phyloP scores from a whole-genome alignment of 495 filamentous ascomycete genomes.

The Daldinia concentrica region DNA sequence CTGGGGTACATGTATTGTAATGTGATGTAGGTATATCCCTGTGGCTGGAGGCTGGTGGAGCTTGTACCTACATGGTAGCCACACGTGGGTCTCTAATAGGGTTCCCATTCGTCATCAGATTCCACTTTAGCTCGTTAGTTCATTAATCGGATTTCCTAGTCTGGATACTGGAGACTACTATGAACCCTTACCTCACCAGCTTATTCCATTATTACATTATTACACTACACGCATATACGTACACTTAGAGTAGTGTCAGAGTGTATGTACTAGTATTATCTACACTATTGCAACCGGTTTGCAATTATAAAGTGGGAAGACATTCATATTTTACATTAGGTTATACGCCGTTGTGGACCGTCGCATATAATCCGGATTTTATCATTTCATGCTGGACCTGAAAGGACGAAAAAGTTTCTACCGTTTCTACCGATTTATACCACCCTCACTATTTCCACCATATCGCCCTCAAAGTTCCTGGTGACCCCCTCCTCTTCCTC shows the following conservation, averaged over 20 bases:
- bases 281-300: neutral
- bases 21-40: too few relatives aligned
- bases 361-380: constrained; percentile 15
- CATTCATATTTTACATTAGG: neutral
- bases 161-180: too few relatives aligned
- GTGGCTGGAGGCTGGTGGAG: neutral
- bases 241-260: too few relatives aligned
- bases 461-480: constrained; percentile 44
- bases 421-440: too few relatives aligned
- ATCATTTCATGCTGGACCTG: constrained; percentile 13
- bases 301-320: neutral
- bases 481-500: constrained; percentile 59
- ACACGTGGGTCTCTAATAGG: constrained; percentile 21
- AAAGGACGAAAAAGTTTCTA: constrained; percentile 1
- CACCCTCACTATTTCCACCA: constrained; percentile 44
- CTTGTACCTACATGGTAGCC: neutral
- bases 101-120: constrained; percentile 14
- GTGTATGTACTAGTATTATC: neutral
- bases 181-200: too few relatives aligned
- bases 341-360: constrained; percentile 19
- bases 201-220: too few relatives aligned
- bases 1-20: neutral
- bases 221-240: neutral
- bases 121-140: neutral
- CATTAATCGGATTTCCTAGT: neutral